Evolutionary conservation across 129 eudicot species (phyloP).

Genomic region (Deinandra increscens): DNA sequence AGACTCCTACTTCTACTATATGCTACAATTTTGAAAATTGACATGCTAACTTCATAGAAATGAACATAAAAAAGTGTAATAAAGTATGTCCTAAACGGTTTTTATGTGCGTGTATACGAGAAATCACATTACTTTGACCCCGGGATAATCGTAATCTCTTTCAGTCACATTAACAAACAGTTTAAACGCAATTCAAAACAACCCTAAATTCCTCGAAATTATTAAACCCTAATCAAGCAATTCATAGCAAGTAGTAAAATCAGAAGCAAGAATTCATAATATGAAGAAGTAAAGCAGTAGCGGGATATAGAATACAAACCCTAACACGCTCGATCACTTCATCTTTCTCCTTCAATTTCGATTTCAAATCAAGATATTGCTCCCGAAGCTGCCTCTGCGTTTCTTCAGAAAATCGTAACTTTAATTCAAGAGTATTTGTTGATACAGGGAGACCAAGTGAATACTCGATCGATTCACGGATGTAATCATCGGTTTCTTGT

Average conservation of each 20-base stretch:
- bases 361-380: constrained; percentile 47
- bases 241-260: neutral
- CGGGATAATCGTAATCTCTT: neutral
- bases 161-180: neutral
- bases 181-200: constrained; percentile 3
- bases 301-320: constrained; percentile 46
- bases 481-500: constrained; percentile 67
- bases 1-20: neutral
- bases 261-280: neutral
- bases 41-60: neutral
- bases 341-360: constrained; percentile 59
- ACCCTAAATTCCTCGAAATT: neutral
- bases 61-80: neutral
- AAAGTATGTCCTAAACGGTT: neutral
- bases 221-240: neutral
- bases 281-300: neutral
- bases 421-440: constrained; percentile 43
- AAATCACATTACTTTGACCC: no score
- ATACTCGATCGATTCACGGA: constrained; percentile 66
- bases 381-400: constrained; percentile 37
- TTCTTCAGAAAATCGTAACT: constrained; percentile 57
- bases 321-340: constrained; percentile 54
- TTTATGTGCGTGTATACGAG: neutral
- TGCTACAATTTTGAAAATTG: neutral
- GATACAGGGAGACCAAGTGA: constrained; percentile 67